Evolutionary conservation across 352 stramenopile species (phyloP), one percentile per base, ranked within the genome.

Genomic region (Achlya hypogyna): DNA sequence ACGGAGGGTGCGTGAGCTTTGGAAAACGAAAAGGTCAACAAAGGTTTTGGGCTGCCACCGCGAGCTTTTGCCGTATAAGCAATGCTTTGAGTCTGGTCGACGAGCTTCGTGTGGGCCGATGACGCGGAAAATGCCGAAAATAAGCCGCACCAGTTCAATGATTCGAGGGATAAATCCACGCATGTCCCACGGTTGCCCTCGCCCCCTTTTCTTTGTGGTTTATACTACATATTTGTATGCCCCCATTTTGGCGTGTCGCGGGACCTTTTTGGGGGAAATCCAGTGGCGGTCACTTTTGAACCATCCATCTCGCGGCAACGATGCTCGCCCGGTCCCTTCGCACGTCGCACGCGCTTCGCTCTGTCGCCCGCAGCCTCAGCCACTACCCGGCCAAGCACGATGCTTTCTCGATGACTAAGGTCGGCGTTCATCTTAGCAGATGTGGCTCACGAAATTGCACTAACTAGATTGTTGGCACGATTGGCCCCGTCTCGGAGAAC

Each of bases 401-500:
- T 8, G 20, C 43, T 22, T 94, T 93, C 71, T 93, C 84, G 42
- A 94, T 94, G 86, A 93, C 86, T 62, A 94, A 94, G 74, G 73
- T 74, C 54, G 5, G 69, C 53, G 4, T 20, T 35, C 22, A 22
- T 23, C 49, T 31, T 35, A 22, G n/a, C 22, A 47, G 4, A 32
- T 12, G 32, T 9, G 14, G 23, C 60, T 4, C 25, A 22, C 42
- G 32, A 34, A 20, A 8, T 23, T 40, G 22, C 6, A 28, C 31
- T 40, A 38, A 27, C 14, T 59, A 94, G 79, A 97, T 98, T 71
- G 89, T 98, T 34, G 95, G 79, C 68, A 98, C 94, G 25, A 87
- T 98, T 51, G 94, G 94, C 14, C 94, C 94, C 22, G 80, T 86
- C 53, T 93, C 86, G 10, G 82, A 93, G 69, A 73, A 77, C 51